Evolutionary conservation across 306 rosid genomes (phyloP).

Genomic region (Quercus ilex): DNA sequence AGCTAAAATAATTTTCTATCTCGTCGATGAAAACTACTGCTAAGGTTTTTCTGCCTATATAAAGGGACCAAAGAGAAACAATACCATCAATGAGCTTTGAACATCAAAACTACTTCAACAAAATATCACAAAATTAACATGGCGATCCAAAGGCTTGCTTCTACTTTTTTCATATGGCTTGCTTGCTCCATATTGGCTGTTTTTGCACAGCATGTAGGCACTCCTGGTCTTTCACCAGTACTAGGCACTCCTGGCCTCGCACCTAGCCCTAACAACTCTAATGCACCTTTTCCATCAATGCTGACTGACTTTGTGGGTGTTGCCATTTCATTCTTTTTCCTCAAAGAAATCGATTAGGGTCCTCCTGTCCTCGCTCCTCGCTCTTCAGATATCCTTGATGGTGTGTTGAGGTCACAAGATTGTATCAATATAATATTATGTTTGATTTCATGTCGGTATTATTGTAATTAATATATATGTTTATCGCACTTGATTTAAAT

Average conservation of each 20-base stretch:
- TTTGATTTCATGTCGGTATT: no score
- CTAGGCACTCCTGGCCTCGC: no score
- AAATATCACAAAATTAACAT: not conserved
- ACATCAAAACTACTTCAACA: no score
- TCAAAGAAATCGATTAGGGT: not conserved
- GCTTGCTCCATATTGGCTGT: not conserved
- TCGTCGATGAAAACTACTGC: not conserved
- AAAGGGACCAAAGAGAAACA: no score
- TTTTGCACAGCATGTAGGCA: not conserved
- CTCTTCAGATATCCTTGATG: not conserved
- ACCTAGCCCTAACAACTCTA: no score
- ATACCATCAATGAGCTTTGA: no score
- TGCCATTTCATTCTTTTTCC: not conserved
- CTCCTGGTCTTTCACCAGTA: no score
- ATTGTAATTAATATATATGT: no score
- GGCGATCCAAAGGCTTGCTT: not conserved
- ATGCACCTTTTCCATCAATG: not conserved
- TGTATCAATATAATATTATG: not conserved
- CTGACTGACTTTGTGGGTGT: not conserved
- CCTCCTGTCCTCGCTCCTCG: not conserved
- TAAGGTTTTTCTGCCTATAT: not conserved
- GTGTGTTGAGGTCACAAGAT: not conserved
- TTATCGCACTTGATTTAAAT: no score
- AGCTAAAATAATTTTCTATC: not conserved
- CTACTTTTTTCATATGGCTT: not conserved